Conservation (phyloP, 441 rosid genomes). For the Eruca vesicaria region DNA sequence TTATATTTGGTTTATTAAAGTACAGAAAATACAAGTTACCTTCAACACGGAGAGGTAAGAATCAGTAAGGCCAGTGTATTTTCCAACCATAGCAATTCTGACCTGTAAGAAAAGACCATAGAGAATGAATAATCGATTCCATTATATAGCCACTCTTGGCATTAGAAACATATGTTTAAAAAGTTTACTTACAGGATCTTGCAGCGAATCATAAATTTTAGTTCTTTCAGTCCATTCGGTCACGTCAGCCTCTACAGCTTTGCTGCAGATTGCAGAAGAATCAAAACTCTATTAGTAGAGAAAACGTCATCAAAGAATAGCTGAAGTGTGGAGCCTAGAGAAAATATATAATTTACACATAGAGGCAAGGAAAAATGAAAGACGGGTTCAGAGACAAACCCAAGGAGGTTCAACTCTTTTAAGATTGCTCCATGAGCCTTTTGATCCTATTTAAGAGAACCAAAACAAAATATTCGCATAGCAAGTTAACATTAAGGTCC, state of each 20-base stretch:
- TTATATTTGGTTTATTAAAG: slow-evolving; percentile 2
- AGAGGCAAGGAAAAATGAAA: background rate
- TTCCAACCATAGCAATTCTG: slow-evolving; percentile 77
- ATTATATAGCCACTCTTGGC: slow-evolving; percentile 1
- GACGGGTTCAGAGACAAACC: slow-evolving; percentile 48
- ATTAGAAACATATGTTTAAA: background rate
- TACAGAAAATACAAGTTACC: slow-evolving; percentile 41
- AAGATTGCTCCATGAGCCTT: slow-evolving; percentile 75
- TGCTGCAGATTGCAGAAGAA: slow-evolving; percentile 56
- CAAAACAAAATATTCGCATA: background rate
- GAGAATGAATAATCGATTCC: slow-evolving; percentile 15
- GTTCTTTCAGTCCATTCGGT: slow-evolving; percentile 78
- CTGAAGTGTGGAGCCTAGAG: background rate
- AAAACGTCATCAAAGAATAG: background rate
- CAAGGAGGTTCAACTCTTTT: slow-evolving; percentile 52
- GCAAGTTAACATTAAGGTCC: slow-evolving; percentile 5
- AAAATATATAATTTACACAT: background rate
- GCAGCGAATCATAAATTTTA: slow-evolving; percentile 62
- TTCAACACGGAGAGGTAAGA: slow-evolving; percentile 76
- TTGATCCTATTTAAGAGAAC: slow-evolving; percentile 56
- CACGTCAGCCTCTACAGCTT: slow-evolving; percentile 49
- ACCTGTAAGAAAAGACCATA: slow-evolving; percentile 47
- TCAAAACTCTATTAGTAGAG: slow-evolving; percentile 18
- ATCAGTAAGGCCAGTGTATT: slow-evolving; percentile 75
- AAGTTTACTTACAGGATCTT: slow-evolving; percentile 56